Evolutionary conservation across 2,329 filamentous ascomycete genomes (phyloP).

Genomic region (Apiospora hydei): DNA sequence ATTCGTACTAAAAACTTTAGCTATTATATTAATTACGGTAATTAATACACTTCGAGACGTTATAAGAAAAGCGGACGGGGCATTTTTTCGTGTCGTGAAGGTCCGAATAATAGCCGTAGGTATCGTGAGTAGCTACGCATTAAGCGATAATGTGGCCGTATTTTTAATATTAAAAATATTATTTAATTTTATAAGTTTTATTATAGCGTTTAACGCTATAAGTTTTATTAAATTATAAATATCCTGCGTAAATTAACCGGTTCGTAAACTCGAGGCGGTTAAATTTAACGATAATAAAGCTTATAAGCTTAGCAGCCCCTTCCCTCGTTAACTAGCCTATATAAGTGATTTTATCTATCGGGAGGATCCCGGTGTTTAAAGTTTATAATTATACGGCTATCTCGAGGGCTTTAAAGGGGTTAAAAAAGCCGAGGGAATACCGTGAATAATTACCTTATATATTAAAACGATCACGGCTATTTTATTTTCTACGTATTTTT

Average conservation of each 20-base stretch:
- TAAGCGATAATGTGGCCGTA: neutral
- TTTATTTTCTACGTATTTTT: no score
- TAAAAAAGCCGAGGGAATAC: neutral
- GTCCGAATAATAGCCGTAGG: neutral
- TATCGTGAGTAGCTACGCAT: no score
- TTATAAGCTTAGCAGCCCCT: neutral
- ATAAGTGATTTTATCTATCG: neutral
- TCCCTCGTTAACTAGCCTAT: no score
- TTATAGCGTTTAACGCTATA: neutral
- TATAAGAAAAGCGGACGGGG: neutral
- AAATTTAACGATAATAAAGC: neutral
- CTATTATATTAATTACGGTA: neutral
- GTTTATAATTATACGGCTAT: neutral
- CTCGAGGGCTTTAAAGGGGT: neutral
- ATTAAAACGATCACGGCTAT: no score
- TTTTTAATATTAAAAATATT: constrained; percentile 1
- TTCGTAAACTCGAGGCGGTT: neutral
- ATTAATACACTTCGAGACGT: neutral
- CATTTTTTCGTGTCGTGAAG: neutral
- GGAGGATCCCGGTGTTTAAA: neutral
- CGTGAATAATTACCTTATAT: no score
- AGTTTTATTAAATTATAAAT: neutral
- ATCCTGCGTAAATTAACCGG: neutral
- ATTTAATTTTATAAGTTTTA: neutral
- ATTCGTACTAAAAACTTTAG: neutral